phyloP scores from a whole-genome alignment of 2,329 filamentous ascomycete species.

The Penicillium frequentans region DNA sequence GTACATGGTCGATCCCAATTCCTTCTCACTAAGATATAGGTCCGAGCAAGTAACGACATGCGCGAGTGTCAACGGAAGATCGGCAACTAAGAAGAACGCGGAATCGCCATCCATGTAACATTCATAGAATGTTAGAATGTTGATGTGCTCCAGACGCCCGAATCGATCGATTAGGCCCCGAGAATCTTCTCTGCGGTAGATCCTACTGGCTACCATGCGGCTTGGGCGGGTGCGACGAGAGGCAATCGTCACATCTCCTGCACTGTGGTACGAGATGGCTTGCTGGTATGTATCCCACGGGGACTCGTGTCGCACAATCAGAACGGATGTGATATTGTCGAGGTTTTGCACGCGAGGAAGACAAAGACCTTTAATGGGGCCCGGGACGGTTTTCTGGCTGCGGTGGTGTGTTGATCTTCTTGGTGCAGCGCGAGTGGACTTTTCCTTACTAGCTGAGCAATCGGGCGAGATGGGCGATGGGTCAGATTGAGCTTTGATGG shows the following conservation, averaged over 20 bases:
- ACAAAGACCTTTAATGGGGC: not conserved
- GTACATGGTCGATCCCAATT: conserved; percentile 16
- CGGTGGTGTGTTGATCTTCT: not conserved
- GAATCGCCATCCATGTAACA: conserved; percentile 6
- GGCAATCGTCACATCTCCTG: conserved; percentile 10
- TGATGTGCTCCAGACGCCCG: not conserved
- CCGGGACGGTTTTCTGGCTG: not conserved
- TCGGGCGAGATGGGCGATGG: not conserved
- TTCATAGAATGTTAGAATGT: conserved; percentile 11
- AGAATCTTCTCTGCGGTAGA: conserved; percentile 1
- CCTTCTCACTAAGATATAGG: conserved; percentile 14
- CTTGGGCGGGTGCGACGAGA: conserved; percentile 7
- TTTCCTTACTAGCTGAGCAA: not conserved
- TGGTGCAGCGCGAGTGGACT: not conserved
- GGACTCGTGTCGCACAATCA: not conserved
- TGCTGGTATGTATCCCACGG: conserved; percentile 19
- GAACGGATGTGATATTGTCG: not conserved
- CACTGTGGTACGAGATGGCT: conserved; percentile 13
- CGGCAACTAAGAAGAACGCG: conserved; percentile 11
- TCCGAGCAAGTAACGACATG: conserved; percentile 9
- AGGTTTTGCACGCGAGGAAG: not conserved
- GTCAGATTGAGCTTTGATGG: not conserved
- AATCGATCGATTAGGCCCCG: conserved; percentile 1
- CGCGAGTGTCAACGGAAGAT: conserved; percentile 18
- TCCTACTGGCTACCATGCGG: conserved; percentile 14